Conservation (phyloP, 306 rosid species). For the Vigna mungo region DNA sequence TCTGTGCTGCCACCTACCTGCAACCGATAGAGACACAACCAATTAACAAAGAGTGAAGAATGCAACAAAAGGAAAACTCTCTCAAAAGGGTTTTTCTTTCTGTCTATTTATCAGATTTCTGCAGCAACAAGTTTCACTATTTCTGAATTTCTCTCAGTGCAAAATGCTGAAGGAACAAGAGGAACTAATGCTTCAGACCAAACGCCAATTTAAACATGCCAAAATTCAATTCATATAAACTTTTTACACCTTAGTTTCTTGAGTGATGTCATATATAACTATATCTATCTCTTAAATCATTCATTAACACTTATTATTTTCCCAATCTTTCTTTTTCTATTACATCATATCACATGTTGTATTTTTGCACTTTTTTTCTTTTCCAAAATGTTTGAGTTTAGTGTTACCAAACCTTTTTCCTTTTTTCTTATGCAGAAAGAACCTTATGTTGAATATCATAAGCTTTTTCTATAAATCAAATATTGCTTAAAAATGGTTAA, state of each 20-base stretch:
- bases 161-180: conserved; percentile 12
- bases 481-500: too few relatives aligned
- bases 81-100: conserved; percentile 32
- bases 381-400: background rate
- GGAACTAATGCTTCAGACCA: background rate
- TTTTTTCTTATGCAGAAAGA: too few relatives aligned
- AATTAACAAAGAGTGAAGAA: conserved; percentile 21
- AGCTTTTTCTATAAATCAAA: too few relatives aligned
- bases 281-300: background rate
- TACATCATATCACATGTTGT: background rate
- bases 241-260: background rate
- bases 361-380: background rate
- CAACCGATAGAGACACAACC: conserved; percentile 65
- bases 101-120: background rate
- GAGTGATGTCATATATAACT: background rate
- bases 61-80: conserved; percentile 22
- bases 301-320: too few relatives aligned
- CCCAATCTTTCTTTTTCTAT: background rate
- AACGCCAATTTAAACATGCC: background rate
- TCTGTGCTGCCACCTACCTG: conserved; percentile 58
- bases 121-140: background rate
- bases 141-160: background rate
- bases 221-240: background rate
- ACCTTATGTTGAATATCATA: too few relatives aligned
- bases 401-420: background rate